Evolutionary conservation across 306 rosid species (phyloP).

Genomic region (Gastrolobium bilobum): DNA sequence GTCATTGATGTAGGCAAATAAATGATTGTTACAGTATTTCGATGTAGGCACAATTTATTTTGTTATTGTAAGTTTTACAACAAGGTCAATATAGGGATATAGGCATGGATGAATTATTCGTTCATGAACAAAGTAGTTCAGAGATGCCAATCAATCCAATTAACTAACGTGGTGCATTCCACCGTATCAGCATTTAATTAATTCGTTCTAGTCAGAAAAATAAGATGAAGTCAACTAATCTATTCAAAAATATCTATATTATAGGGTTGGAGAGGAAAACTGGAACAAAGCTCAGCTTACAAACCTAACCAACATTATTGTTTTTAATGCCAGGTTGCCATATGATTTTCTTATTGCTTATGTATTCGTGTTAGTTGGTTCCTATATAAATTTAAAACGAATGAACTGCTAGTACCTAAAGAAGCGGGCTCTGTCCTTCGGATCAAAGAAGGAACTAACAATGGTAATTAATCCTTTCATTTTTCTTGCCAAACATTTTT

Average conservation of each 20-base stretch:
- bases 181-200: slow-evolving; percentile 1
- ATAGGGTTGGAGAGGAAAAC: slow-evolving; percentile 29
- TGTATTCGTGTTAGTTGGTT: background rate
- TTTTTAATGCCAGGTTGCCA: slow-evolving; percentile 50
- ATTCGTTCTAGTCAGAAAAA: slow-evolving; percentile 27
- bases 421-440: slow-evolving; percentile 22
- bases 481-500: slow-evolving; percentile 19
- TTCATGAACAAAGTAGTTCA: slow-evolving; percentile 44
- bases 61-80: background rate
- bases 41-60: background rate
- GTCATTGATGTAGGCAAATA: background rate
- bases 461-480: slow-evolving; percentile 45
- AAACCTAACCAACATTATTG: slow-evolving; percentile 34
- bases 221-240: slow-evolving; percentile 45
- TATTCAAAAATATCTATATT: slow-evolving; percentile 46
- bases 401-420: slow-evolving; percentile 33
- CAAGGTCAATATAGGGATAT: background rate
- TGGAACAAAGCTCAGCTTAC: slow-evolving; percentile 1
- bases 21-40: background rate
- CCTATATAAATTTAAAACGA: slow-evolving; percentile 30
- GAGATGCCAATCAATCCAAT: slow-evolving; percentile 39
- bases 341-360: slow-evolving; percentile 43
- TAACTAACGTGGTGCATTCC: background rate
- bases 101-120: slow-evolving; percentile 7
- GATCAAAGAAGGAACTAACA: slow-evolving; percentile 36